A percentile compares a stretch with the other conserved stretches of the same genome.
Evolutionary conservation across 495 filamentous ascomycete species (phyloP).

Genomic region (Recurvomyces mirabilis): DNA sequence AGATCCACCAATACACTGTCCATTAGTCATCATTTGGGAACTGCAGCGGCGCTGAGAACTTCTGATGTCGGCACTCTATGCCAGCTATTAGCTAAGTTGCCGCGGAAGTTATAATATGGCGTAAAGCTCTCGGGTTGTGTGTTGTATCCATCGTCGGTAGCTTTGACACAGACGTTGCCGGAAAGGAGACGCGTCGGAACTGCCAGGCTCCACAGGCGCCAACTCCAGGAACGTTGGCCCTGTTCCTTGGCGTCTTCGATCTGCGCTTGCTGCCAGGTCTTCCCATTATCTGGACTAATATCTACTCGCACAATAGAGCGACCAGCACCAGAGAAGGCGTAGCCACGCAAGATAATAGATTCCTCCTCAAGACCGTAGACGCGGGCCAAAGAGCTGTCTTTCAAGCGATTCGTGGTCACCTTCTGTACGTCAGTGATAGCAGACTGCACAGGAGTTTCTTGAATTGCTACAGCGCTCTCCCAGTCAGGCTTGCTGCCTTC

Average conservation of each 20-base stretch:
- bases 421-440: conserved; percentile 31
- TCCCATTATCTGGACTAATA: conserved; percentile 24
- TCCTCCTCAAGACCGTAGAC: conserved; percentile 28
- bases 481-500: conserved; percentile 27
- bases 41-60: no score
- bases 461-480: conserved; percentile 34
- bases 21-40: no score
- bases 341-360: conserved; percentile 34
- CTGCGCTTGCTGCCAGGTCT: conserved; percentile 20
- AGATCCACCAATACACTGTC: no score
- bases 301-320: conserved; percentile 38
- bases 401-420: conserved; percentile 17
- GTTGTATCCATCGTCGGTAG: conserved; percentile 47
- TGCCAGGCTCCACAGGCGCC: conserved; percentile 41
- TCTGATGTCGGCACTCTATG: conserved; percentile 39
- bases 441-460: conserved; percentile 41
- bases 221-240: conserved; percentile 34
- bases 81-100: conserved; percentile 47
- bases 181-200: not conserved
- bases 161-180: conserved; percentile 35
- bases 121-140: conserved; percentile 42
- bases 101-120: conserved; percentile 43
- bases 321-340: conserved; percentile 38
- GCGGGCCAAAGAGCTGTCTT: conserved; percentile 17
- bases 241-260: conserved; percentile 31